These are phyloP conservation scores for Blepharisma undulans DNA, from an alignment of 169 alveolate species.

Conservation along the genomic window DNA sequence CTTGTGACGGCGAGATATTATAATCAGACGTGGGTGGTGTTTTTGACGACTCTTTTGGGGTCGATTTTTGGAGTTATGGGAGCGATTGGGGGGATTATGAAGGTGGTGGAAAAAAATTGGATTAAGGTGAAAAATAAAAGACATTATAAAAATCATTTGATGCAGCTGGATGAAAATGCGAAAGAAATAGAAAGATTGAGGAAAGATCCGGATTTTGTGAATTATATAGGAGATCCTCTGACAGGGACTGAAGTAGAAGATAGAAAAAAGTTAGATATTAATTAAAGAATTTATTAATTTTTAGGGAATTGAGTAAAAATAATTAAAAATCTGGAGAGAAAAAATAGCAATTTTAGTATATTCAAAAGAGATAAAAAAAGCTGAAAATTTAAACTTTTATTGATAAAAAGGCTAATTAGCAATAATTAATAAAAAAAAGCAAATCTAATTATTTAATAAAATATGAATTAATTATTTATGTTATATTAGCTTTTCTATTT, in stretches of 20 bases:
- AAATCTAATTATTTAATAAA: too few species aligned
- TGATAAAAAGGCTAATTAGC: too few species aligned
- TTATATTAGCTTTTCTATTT: too few species aligned
- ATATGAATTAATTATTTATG: too few species aligned
- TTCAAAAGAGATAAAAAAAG: too few species aligned
- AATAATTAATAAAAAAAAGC: too few species aligned
- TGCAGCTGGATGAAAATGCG: background rate
- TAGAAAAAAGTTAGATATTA: background rate
- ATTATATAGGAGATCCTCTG: background rate
- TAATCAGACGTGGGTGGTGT: background rate
- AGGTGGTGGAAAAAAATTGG: background rate
- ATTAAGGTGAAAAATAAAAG: too few species aligned
- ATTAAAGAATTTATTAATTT: too few species aligned
- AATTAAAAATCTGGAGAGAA: too few species aligned
- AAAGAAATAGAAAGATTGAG: background rate
- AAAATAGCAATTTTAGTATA: too few species aligned
- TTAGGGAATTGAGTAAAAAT: too few species aligned
- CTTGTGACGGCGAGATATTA: background rate
- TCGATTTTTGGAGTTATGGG: slow-evolving; percentile 3
- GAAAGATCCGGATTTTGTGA: background rate
- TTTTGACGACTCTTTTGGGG: background rate
- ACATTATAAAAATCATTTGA: background rate
- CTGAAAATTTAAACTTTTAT: too few species aligned
- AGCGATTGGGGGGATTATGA: background rate
- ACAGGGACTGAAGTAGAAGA: background rate